Evolutionary conservation across 225 moss, liverwort and hornwort genomes (phyloP), one percentile per base, ranked within the genome.

Genomic region (Climacium dendroides): DNA sequence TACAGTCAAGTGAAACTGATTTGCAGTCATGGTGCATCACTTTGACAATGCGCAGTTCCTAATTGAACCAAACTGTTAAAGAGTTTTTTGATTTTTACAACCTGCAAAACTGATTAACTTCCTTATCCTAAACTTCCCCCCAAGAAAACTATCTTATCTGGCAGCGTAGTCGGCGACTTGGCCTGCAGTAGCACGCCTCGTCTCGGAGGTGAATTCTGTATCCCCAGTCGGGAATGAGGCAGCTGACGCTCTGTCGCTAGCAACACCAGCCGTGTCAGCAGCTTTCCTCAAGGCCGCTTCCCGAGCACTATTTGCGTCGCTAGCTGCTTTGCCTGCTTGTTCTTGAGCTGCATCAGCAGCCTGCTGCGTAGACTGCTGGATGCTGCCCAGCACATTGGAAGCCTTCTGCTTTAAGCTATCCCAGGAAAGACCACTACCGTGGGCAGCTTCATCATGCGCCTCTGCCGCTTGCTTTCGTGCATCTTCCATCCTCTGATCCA

Each of bases 111-210:
- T 79, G 67, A 78, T 35, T 10, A 25, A 80, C 50, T 70, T 87
- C 48, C 8, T 61, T 9, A 16, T 81, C 61, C 24, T 70, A 18
- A 39, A 52, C 22, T 37, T n/a, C n/a, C n/a, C 10, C 52, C 47
- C 6, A 14, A 34, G 32, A 69, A 3, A 37, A 16, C 80, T 70
- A 80, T 18, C 80, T 52, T 37, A 87, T 80, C 72, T 86, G 39
- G 88, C 73, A 32, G 92, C 92, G 30, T 93, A 93, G 45, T 93
- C 93, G 16, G 93, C 93, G 79, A 93, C 92, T 87, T 93, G 93
- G 48, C 86, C 89, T 28, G 93, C 92, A 65, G 93, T 93, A 26
- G 90, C 93, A 23, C 93, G 88, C 55, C 93, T 86, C 13, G 93
- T 93, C 82, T 93, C 93, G 11, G 92, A 93, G 20, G 93, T 85